Conservation (phyloP, 2,329 filamentous ascomycete genomes). For the Xylaria digitata region DNA sequence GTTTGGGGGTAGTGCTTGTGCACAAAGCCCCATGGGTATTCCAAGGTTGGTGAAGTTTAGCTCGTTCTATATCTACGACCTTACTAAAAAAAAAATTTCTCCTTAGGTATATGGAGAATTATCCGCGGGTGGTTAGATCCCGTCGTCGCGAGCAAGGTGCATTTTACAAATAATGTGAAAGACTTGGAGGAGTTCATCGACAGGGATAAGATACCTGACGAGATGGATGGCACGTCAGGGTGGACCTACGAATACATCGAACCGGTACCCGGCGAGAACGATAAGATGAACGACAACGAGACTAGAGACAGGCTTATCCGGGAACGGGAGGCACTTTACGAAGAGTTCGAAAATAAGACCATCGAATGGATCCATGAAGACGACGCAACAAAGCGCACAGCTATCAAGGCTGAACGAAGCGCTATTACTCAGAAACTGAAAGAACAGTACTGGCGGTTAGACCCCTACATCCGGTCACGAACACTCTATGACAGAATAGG, state of each 20-base stretch:
- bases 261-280: slow-evolving; percentile 80
- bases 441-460: slow-evolving; percentile 87
- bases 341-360: slow-evolving; percentile 79
- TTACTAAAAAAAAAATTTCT: slow-evolving; percentile 54
- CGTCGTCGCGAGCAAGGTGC: slow-evolving; percentile 91
- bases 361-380: slow-evolving; percentile 75
- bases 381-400: slow-evolving; percentile 58
- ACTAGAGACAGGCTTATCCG: slow-evolving; percentile 72
- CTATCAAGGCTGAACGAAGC: slow-evolving; percentile 68
- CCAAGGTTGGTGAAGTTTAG: slow-evolving; percentile 70
- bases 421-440: slow-evolving; percentile 72
- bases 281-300: slow-evolving; percentile 72
- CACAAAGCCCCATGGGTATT: slow-evolving; percentile 99
- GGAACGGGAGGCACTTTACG: slow-evolving; percentile 73
- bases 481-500: slow-evolving; percentile 87
- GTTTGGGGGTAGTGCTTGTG: slow-evolving; percentile 86
- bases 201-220: slow-evolving; percentile 76
- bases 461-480: slow-evolving; percentile 85
- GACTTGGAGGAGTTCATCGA: slow-evolving; percentile 84
- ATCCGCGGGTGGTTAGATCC: slow-evolving; percentile 97
- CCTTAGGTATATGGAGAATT: slow-evolving; percentile 86
- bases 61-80: slow-evolving; percentile 44
- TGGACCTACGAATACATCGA: slow-evolving; percentile 88
- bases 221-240: slow-evolving; percentile 86
- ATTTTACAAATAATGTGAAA: slow-evolving; percentile 85